phyloP scores from a whole-genome alignment of 257 asterid genomes.

The Petunia secreta region DNA sequence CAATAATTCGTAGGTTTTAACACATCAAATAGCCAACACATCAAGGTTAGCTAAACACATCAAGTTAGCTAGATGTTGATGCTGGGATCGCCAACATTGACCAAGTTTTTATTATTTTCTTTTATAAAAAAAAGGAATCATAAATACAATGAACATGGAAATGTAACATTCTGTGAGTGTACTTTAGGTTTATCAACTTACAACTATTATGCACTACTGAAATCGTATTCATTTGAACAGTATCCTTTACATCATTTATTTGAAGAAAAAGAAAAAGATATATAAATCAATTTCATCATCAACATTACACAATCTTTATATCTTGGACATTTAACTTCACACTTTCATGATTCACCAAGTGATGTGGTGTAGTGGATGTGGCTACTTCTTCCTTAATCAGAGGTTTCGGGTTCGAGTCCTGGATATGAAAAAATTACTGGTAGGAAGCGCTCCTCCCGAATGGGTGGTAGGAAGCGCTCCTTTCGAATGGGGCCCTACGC shows the following conservation, averaged over 20 bases:
- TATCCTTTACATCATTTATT: neutral
- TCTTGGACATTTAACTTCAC: neutral
- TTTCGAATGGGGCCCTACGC: no score
- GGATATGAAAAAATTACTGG: no score
- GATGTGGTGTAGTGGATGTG: no score
- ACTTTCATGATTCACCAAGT: no score
- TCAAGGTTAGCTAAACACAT: neutral
- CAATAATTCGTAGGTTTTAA: no score
- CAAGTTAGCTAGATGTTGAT: neutral
- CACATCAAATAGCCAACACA: no score
- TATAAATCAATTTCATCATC: neutral
- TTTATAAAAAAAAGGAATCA: neutral
- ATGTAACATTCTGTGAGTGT: neutral
- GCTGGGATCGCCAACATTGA: conserved; percentile 8
- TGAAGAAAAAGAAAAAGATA: neutral
- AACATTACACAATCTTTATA: neutral
- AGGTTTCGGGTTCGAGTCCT: no score
- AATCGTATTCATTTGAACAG: conserved; percentile 16
- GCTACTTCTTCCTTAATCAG: no score
- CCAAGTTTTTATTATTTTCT: neutral
- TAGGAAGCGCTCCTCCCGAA: no score
- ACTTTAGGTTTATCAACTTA: neutral
- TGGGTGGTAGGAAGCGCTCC: no score
- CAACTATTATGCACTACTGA: neutral
- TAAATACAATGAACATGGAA: neutral